Evolutionary conservation across 192 early-diverging fungal genomes (phyloP).

Genomic region (Umbelopsis sp.): DNA sequence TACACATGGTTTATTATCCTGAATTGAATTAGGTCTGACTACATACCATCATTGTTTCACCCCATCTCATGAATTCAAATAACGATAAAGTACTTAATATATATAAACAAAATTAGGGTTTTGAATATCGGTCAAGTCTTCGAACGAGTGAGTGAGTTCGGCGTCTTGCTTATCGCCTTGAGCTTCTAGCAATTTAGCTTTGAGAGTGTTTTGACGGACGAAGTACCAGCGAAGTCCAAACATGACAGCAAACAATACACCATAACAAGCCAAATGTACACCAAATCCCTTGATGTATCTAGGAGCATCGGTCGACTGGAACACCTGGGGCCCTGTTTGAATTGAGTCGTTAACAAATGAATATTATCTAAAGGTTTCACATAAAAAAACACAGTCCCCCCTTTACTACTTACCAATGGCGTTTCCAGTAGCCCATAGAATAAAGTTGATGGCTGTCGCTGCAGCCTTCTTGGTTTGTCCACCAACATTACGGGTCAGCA

Average conservation of each 20-base stretch:
- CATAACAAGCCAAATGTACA: constrained; percentile 22
- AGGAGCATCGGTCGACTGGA: constrained; percentile 13
- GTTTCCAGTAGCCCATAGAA: constrained; percentile 26
- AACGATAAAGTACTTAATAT: neutral
- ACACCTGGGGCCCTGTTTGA: constrained; percentile 10
- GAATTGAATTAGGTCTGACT: too few relatives aligned
- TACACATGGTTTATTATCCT: too few relatives aligned
- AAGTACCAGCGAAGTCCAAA: constrained; percentile 1
- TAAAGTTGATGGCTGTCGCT: constrained; percentile 22
- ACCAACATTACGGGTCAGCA: constrained; percentile 26
- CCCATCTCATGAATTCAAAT: neutral
- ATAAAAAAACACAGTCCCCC: neutral
- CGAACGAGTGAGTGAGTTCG: constrained; percentile 20
- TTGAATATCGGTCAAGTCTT: constrained; percentile 27
- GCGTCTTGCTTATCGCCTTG: neutral
- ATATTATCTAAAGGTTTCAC: neutral
- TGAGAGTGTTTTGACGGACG: neutral
- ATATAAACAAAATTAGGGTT: constrained; percentile 24
- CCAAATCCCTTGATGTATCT: constrained; percentile 24
- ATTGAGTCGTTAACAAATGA: neutral
- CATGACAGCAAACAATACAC: neutral
- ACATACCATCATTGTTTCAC: neutral
- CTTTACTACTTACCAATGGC: constrained; percentile 17
- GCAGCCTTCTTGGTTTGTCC: constrained; percentile 24
- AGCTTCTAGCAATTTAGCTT: neutral